Evolutionary conservation across 768 basidiomycete genomes (phyloP), one percentile per base, ranked within the genome.

Genomic region (Boletus reticulatus): DNA sequence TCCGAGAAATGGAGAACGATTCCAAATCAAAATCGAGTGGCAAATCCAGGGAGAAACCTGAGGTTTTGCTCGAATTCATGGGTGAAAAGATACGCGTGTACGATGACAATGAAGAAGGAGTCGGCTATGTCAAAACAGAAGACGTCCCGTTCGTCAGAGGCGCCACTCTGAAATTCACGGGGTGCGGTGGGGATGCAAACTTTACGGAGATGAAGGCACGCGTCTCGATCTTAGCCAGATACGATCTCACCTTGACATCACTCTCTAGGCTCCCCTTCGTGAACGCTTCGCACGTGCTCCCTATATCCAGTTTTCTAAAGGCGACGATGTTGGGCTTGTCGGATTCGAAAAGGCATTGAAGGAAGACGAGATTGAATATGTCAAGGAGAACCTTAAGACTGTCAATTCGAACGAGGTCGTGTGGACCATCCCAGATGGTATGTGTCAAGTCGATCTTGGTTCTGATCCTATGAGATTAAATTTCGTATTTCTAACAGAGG

Each of bases 41-140:
- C 22, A 74, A 72, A 52, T 68, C 69, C 41, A 76, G 74, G 55
- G 72, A 73, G 22, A 75, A 78, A 59, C 83, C 82, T 17, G 85
- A 90, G 47, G 75, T 90, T 1, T 84, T 79, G 56, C 79, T 92
- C 48, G 85, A 92, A 60, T 89, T 89, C 70, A 78, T 92, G 73
- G 89, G 89, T 10, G 77, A 74, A 44, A 86, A 84, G 56, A 69
- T 92, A 49, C 80, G 81, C 50, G 85, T 91, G 51, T 76, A 83
- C 50, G 68, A 69, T 7, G 66, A 69, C 17, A 73, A 82, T 42
- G 83, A 84, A 50, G 80, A 83, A 44, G 82, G 80, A 0, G 57
- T 59, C 14, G 78, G 77, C 11, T 74, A 73, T 37, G 73, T 82
- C 52, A 75, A 73, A 53, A 67, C 67, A 31, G 75, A 76, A 48